Evolutionary conservation across 768 basidiomycete genomes (phyloP).

Genomic region (Termitomyces sp.): DNA sequence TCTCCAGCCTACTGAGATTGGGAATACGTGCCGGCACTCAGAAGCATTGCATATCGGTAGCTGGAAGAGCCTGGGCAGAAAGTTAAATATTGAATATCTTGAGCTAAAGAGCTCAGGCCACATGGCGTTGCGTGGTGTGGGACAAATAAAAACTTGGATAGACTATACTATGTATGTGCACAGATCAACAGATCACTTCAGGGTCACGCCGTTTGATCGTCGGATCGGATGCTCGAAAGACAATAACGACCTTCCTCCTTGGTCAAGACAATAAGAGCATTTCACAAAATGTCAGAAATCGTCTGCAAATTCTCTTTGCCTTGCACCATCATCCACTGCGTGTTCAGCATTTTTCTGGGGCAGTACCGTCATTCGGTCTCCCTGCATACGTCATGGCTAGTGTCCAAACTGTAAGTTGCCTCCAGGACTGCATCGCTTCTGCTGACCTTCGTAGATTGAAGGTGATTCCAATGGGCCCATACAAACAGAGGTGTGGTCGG

Average conservation of each 20-base stretch:
- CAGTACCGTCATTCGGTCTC: background rate
- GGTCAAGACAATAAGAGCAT: constrained; percentile 25
- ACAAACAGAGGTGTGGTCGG: constrained; percentile 8
- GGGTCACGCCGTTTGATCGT: background rate
- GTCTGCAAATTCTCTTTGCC: constrained; percentile 10
- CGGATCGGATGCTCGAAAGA: constrained; percentile 3
- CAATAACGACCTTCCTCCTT: constrained; percentile 13
- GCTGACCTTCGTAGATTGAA: constrained; percentile 5
- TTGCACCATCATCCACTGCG: background rate
- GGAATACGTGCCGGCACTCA: background rate
- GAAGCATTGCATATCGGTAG: background rate
- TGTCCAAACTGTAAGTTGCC: constrained; percentile 1
- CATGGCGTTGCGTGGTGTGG: background rate
- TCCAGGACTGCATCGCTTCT: background rate
- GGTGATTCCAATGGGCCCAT: constrained; percentile 8
- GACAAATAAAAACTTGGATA: background rate
- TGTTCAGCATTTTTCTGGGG: background rate
- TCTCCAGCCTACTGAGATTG: too few relatives aligned
- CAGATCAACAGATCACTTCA: background rate
- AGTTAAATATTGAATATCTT: too few relatives aligned
- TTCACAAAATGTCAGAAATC: constrained; percentile 18
- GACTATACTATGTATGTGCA: background rate
- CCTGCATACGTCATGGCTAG: constrained; percentile 1
- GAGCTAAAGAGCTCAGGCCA: background rate
- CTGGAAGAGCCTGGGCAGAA: background rate